Percentiles rank a stretch among this genome's conserved stretches.
These are phyloP conservation scores for Inga oerstediana DNA, from an alignment of 306 rosid species.

Conservation along the genomic window DNA sequence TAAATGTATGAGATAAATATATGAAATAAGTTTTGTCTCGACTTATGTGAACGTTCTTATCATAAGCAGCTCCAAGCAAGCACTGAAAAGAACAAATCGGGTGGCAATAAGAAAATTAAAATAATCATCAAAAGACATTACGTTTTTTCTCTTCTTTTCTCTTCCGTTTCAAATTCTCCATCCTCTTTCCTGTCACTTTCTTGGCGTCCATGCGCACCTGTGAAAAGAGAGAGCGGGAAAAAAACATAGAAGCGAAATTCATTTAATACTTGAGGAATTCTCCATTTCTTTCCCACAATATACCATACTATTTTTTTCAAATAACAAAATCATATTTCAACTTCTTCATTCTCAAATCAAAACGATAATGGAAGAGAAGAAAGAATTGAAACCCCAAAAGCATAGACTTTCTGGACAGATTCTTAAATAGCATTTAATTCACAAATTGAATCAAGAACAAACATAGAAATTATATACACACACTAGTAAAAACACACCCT, in stretches of 20 bases:
- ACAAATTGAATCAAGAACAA: not conserved
- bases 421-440: not conserved
- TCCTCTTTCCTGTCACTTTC: conserved; percentile 53
- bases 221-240: conserved; percentile 12
- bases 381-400: not conserved
- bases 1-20: no score
- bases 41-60: no score
- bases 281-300: not conserved
- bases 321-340: not conserved
- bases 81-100: not conserved
- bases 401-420: not conserved
- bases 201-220: conserved; percentile 79
- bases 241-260: conserved; percentile 7
- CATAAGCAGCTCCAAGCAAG: no score
- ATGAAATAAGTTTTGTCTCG: no score
- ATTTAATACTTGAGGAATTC: not conserved
- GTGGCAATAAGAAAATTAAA: not conserved
- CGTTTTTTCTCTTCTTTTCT: conserved; percentile 86
- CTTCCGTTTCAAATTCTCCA: conserved; percentile 58
- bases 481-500: not conserved
- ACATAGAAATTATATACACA: not conserved
- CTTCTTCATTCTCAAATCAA: conserved; percentile 11
- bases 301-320: no score
- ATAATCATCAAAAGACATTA: conserved; percentile 19
- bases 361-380: not conserved